Evolutionary conservation across 345 rosid genomes (phyloP), one percentile per base, ranked within the genome.

Genomic region (Mercurialis annua): DNA sequence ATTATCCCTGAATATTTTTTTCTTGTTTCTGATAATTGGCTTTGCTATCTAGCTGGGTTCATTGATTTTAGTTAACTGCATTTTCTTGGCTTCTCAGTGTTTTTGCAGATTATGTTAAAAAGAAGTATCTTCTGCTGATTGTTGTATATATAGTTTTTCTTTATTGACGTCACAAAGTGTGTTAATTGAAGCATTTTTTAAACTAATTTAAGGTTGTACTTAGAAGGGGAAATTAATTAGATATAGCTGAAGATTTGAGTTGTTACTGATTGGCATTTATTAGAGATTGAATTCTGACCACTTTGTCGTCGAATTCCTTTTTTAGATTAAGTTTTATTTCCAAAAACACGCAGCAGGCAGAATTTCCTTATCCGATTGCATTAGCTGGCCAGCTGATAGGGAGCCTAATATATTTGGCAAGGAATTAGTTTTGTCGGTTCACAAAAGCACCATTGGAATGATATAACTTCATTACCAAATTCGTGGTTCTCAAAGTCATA

Each of bases 221-320:
- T 62, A 48, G 65, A 48, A 53, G 24, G 24, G 42, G 30, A 52
- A 65, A 46, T 8, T 53, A 8, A 36, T 69, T 18, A 36, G 46
- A 34, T 58, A 64, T 53, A 66, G 44, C 24, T 33, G 48, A 23
- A 21, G 17, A 47, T 66, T 36, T 70, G 44, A 49, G 40, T 3
- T 47, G 15, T 24, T 51, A 51, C 59, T 29, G 17, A 36, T 18
- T 55, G 67, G 24, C 27, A n/a, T 44, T 10, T 26, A 11, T 69
- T 29, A 5, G 53, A 21, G 58, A 69, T 68, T 63, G 20, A 53
- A 52, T 23, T 42, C 61, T n/a, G 57, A 55, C 54, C 48, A 20
- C 26, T 3, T 49, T 69, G 48, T 66, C n/a, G 61, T 24, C 23
- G 59, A 8, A 69, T 11, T 54, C 23, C 0, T 53, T 48, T 31